Base-by-base conservation (phyloP, 495 filamentous ascomycete species). In the Talaromyces trachyspermus region DNA sequence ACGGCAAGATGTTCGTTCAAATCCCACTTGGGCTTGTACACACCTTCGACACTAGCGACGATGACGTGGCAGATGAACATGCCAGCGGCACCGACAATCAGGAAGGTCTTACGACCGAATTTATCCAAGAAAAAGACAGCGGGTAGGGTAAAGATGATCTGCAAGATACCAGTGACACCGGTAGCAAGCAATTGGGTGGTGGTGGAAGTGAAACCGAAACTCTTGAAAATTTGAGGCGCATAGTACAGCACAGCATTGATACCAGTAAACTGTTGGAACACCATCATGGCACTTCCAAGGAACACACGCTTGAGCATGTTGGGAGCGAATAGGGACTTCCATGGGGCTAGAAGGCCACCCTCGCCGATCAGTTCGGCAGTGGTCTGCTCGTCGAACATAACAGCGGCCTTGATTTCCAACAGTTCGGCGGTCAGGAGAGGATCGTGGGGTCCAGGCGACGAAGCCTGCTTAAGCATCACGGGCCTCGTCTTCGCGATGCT, bases 401-500 rank as follows among this genome's bases (percentile, higher is more conserved):
- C 61, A 23, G 56, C 57, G 7, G 66, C 83, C 55, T 80, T 78
- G 51, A 87, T 84, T 51, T 79, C 71, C n/a, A 81, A 72, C 53
- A 78, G 81, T 32, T 88, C 84, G 9, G 80, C 79, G 29, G 79
- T 60, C 17, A 88, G 74, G 4, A 78, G 59, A 7, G 82, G 77
- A 52, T 87, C 80, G n/a, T 78, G 63, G 64, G 53, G 18, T 80
- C 77, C 12, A 70, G 56, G 17, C 81, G 81, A 57, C 89, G 86
- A 5, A 92, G 73, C 25, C 65, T 56, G 22, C 81, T 82, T 6
- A 88, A 9, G 81, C 75, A 19, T 65, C 52, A 36, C 82, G 70
- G 12, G 77, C 75, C 50, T 92, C 85, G 20, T 89, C 85, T 73
- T 86, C 86, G n/a, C 83, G 75, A 58, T 86, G 83, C 64, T 87